These are phyloP conservation scores for Xanthoconium separans DNA, from an alignment of 1,284 basidiomycete species.

Conservation along the genomic window DNA sequence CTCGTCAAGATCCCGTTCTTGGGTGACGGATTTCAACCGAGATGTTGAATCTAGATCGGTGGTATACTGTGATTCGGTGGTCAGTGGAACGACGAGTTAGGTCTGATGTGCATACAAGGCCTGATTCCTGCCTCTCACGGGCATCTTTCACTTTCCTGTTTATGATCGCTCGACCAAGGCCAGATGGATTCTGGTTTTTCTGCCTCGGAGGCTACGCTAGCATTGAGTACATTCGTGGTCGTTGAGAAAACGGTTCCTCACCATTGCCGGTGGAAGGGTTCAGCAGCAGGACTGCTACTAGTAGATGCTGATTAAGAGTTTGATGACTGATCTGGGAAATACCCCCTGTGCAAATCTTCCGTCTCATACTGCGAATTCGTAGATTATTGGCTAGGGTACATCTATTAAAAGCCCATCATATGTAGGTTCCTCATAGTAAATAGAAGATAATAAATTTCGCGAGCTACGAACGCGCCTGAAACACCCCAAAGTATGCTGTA, in stretches of 20 bases:
- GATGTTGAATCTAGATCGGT: conserved; percentile 71
- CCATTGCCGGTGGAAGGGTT: conserved; percentile 11
- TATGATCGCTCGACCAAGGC: conserved; percentile 89
- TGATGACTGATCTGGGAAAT: conserved; percentile 12
- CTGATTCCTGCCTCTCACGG: conserved; percentile 65
- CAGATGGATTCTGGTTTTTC: conserved; percentile 60
- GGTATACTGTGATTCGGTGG: conserved; percentile 58
- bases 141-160: conserved; percentile 87
- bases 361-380: neutral
- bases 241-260: conserved; percentile 7
- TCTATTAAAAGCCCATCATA: conserved; percentile 12
- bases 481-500: conserved; percentile 70
- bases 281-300: too few species aligned
- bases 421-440: conserved; percentile 6
- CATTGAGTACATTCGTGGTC: neutral
- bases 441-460: neutral
- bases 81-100: neutral
- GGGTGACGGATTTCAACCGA: conserved; percentile 89
- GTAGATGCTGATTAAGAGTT: conserved; percentile 18
- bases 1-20: conserved; percentile 94
- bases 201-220: conserved; percentile 26
- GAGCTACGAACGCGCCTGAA: conserved; percentile 40
- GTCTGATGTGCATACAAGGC: conserved; percentile 55
- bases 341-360: conserved; percentile 11
- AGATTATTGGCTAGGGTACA: conserved; percentile 12